These are phyloP conservation scores for Neurospora sp. DNA, from an alignment of 495 filamentous ascomycete genomes.

Conservation along the genomic window DNA sequence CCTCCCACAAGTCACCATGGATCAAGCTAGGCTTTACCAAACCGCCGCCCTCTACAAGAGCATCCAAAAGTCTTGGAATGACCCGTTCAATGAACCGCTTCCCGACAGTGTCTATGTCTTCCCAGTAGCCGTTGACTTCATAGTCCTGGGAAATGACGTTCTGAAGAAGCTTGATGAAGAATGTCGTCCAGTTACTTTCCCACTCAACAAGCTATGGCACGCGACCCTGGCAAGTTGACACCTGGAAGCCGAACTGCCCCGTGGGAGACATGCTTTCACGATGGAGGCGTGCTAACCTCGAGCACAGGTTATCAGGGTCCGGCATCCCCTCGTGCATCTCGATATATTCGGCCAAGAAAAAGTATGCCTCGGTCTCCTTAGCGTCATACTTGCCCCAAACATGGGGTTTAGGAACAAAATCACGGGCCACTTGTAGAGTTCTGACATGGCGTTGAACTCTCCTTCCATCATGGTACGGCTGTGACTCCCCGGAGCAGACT, in stretches of 20 bases:
- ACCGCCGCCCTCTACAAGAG: too few species aligned
- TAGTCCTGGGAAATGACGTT: too few species aligned
- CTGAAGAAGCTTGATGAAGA: too few species aligned
- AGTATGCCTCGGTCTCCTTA: conserved; percentile 8
- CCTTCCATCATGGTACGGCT: not conserved
- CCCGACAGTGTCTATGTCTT: too few species aligned
- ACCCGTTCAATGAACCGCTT: conserved; percentile 21
- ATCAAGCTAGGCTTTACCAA: conserved; percentile 17
- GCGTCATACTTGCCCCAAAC: not conserved
- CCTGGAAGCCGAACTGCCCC: conserved; percentile 42
- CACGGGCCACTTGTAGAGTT: not conserved
- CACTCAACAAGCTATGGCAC: conserved; percentile 30
- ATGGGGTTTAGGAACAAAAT: not conserved
- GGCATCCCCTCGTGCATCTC: conserved; percentile 18
- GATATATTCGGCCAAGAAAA: conserved; percentile 15
- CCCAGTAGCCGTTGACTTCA: too few species aligned
- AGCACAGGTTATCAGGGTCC: conserved; percentile 17
- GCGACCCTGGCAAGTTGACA: conserved; percentile 35
- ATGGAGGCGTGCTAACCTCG: conserved; percentile 31
- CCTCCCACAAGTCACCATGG: conserved; percentile 42
- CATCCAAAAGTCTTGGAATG: too few species aligned
- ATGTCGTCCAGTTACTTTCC: conserved; percentile 25
- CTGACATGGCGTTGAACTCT: not conserved
- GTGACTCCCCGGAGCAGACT: not conserved
- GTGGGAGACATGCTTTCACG: conserved; percentile 31